These are phyloP conservation scores for Diaporthe sp. DNA, from an alignment of 2,329 filamentous ascomycete genomes.

Conservation along the genomic window DNA sequence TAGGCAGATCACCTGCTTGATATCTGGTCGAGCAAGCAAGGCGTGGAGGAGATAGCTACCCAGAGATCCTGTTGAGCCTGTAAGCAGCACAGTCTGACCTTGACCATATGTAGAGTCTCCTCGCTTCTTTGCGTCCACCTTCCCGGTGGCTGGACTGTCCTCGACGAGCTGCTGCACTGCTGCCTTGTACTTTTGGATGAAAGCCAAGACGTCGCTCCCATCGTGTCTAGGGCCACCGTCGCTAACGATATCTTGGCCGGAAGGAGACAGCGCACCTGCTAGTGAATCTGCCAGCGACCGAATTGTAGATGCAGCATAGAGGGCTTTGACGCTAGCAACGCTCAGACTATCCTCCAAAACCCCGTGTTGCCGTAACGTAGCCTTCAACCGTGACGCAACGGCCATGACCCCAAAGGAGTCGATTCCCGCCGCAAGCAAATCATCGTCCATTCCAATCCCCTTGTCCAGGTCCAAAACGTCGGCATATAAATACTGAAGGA, in stretches of 20 bases:
- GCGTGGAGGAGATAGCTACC: slow-evolving; percentile 58
- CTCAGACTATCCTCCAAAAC: background rate
- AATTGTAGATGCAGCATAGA: slow-evolving; percentile 9
- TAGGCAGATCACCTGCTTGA: slow-evolving; percentile 57
- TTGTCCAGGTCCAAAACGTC: background rate
- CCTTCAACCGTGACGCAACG: background rate
- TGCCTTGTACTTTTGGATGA: slow-evolving; percentile 34
- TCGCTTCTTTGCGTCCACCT: background rate
- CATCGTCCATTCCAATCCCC: background rate
- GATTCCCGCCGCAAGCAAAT: background rate
- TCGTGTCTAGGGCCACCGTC: background rate
- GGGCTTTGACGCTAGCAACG: background rate
- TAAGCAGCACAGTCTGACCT: slow-evolving; percentile 46
- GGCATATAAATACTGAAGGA: slow-evolving; percentile 1
- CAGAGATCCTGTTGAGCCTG: slow-evolving; percentile 60
- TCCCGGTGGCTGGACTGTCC: background rate
- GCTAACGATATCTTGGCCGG: background rate
- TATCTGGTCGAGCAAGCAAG: slow-evolving; percentile 45
- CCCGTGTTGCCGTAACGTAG: background rate
- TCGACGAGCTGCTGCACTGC: background rate
- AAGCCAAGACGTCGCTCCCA: background rate
- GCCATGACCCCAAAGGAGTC: background rate
- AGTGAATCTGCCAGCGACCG: background rate
- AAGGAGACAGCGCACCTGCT: background rate
- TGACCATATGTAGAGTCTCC: background rate